Evolutionary conservation across 179 eudicot species (phyloP).

Genomic region (Corrigiola litoralis): DNA sequence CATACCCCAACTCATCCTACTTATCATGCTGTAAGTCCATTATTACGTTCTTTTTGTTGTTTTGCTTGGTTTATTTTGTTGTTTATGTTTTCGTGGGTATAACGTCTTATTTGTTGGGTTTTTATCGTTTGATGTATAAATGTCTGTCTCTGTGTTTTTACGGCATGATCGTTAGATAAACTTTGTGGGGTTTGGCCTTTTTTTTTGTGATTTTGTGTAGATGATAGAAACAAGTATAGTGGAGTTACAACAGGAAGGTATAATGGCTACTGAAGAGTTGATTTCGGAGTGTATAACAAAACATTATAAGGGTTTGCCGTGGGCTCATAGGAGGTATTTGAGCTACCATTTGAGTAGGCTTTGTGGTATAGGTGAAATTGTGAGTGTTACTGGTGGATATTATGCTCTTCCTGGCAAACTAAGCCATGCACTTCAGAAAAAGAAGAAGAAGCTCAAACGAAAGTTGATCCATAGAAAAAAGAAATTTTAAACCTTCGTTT

Average conservation of each 20-base stretch:
- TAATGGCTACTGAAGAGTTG: conserved; percentile 39
- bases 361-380: conserved; percentile 39
- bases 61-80: not conserved
- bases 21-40: conserved; percentile 29
- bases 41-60: not conserved
- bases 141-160: too few species aligned
- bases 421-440: not conserved
- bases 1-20: conserved; percentile 56
- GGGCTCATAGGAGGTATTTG: conserved; percentile 57
- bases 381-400: conserved; percentile 7
- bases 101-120: not conserved
- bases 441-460: not conserved
- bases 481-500: too few species aligned
- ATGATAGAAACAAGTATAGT: conserved; percentile 52
- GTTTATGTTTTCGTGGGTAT: not conserved
- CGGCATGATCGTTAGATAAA: too few species aligned
- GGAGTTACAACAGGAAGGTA: conserved; percentile 50
- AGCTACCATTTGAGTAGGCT: conserved; percentile 49
- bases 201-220: conserved; percentile 22
- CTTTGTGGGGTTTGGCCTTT: too few species aligned
- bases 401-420: conserved; percentile 4
- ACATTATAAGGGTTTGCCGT: conserved; percentile 49
- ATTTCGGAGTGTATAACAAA: conserved; percentile 41
- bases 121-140: not conserved
- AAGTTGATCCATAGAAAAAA: too few species aligned